Percentiles rank a stretch among this genome's conserved stretches.
Conservation (phyloP, 73 alveolate species). For the Tetrahymena borealis region DNA sequence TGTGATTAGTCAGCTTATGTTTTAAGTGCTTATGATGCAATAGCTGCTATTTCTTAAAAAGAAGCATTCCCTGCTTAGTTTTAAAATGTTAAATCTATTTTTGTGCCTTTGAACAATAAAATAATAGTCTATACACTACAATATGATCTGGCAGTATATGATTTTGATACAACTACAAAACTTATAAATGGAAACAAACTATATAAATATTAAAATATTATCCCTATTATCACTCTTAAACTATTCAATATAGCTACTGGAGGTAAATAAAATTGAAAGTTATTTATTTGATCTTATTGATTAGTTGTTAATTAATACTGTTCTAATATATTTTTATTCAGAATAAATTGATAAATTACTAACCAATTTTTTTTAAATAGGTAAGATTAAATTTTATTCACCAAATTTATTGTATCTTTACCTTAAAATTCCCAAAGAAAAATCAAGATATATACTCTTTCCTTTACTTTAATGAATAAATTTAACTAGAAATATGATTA, state of each 20-base stretch:
- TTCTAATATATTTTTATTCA: too few species aligned
- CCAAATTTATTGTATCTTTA: too few species aligned
- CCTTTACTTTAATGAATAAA: too few species aligned
- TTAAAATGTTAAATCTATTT: background rate
- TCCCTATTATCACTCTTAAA: background rate
- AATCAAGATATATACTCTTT: too few species aligned
- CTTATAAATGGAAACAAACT: background rate
- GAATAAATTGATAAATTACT: too few species aligned
- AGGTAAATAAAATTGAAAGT: background rate
- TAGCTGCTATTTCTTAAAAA: background rate
- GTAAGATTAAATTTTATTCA: too few species aligned
- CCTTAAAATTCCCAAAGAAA: too few species aligned
- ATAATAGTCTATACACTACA: background rate
- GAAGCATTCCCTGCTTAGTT: background rate
- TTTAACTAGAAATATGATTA: too few species aligned
- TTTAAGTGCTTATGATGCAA: background rate
- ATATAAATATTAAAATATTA: background rate
- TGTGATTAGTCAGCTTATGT: background rate
- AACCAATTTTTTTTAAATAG: too few species aligned
- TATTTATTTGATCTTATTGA: background rate
- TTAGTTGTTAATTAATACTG: too few species aligned
- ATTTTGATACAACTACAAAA: background rate
- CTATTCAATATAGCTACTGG: background rate
- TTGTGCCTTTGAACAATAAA: background rate
- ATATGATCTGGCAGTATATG: background rate